A percentile compares a stretch with the other conserved stretches of the same genome.
Conservation (phyloP, 352 stramenopile species). For the Blastocystis sp. region DNA sequence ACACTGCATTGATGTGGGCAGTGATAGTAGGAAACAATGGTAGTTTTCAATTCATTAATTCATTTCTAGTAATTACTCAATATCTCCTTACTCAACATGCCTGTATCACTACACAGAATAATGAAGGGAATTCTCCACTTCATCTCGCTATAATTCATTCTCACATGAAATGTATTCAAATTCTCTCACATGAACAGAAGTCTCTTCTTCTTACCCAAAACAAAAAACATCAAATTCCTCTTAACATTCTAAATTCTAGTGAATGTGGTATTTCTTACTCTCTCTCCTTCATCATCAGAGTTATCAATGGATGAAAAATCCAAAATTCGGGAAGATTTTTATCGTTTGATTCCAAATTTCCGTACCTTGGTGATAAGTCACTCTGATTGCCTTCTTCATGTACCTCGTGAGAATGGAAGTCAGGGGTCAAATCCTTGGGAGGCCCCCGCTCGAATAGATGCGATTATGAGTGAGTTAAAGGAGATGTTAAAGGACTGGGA, state of each 20-base stretch:
- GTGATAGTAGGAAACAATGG: conserved; percentile 66
- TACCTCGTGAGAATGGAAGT: conserved; percentile 68
- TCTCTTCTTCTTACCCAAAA: conserved; percentile 56
- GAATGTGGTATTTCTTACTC: not conserved
- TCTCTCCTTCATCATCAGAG: not conserved
- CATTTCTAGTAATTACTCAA: conserved; percentile 38
- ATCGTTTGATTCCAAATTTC: conserved; percentile 71
- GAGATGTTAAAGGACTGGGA: conserved; percentile 72
- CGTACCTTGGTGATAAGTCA: conserved; percentile 83
- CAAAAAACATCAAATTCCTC: conserved; percentile 64
- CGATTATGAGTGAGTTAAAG: conserved; percentile 75
- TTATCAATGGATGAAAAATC: not conserved
- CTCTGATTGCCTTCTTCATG: conserved; percentile 82
- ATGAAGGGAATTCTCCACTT: conserved; percentile 69
- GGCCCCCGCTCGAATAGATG: conserved; percentile 77
- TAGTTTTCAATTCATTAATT: not conserved
- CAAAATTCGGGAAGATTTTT: conserved; percentile 68
- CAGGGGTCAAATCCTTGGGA: conserved; percentile 78
- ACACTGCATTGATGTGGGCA: conserved; percentile 71
- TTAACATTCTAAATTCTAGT: conserved; percentile 57
- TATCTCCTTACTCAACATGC: conserved; percentile 56
- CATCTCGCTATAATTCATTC: conserved; percentile 67
- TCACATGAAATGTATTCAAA: not conserved
- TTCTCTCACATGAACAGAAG: conserved; percentile 52
- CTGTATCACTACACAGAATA: conserved; percentile 28